Base-by-base conservation (phyloP, 768 basidiomycete species). In the Pisolithus marmoratus region DNA sequence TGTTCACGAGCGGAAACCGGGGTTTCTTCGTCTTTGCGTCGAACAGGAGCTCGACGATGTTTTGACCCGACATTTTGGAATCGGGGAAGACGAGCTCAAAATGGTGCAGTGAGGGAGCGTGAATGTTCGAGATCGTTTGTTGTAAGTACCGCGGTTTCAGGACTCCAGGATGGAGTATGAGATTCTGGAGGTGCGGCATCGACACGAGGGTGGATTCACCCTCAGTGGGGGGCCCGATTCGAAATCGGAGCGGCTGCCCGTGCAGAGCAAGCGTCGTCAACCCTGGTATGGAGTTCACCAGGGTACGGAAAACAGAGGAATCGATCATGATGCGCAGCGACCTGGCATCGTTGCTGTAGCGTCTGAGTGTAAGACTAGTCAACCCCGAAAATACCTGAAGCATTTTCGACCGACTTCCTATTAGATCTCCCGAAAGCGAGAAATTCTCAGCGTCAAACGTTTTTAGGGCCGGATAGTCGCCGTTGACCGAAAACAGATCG, bases 11-110 rank as follows among this genome's bases (percentile, higher is more conserved):
- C 23, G 67, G 65, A 31, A 66, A 66, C 40, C 56, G 59, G 24
- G 64, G 60, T 6, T 48, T 51, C 37, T 58, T 42, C n/a, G 37
- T 38, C 22, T 38, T 45, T 5, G 48, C 2, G 3, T 49, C 46
- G 27, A 66, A 66, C 38, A 66, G 47, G 19, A 56, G 60, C 42
- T 66, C 60, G 24, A 55, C 48, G 31, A 66, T 36, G 22, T 49
- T 66, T 44, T 64, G 67, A 3, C 67, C 67, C 4, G 58, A 60
- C 1, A 60, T 48, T 34, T 56, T 62, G 2, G 64, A 64, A 42
- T 68, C 66, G 8, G 65, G 67, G 27, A 68, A 66, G 37, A 69
- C 56, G 8, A 66, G 67, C 34, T 66, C 67, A 23, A 66, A 66
- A 19, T 67, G 67, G 37, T 63, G 67, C 8, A 66, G 57, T 9